Percentiles rank a stretch among this genome's conserved stretches.
phyloP scores from a whole-genome alignment of 148 eudicot species.

The Chenopodium formosanum region DNA sequence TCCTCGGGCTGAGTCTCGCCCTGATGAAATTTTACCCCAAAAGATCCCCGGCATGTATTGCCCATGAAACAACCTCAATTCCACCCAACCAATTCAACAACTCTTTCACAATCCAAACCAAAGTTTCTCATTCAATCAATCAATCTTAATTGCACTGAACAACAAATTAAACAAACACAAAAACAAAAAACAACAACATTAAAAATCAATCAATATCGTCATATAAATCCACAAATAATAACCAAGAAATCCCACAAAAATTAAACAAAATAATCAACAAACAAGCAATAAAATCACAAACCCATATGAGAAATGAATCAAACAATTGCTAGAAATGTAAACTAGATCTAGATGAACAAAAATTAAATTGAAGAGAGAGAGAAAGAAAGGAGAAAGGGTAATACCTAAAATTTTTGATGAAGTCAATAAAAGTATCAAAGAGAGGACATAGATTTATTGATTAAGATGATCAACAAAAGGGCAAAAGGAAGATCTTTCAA shows the following conservation, averaged over 20 bases:
- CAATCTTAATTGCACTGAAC: slow-evolving; percentile 22
- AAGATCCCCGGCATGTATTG: slow-evolving; percentile 93
- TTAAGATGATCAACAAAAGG: slow-evolving; percentile 12
- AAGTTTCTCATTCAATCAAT: slow-evolving; percentile 30
- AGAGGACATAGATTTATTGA: neutral
- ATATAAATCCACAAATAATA: neutral
- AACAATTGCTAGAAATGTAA: slow-evolving; percentile 12
- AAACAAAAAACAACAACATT: neutral
- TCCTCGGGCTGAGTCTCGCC: slow-evolving; percentile 66
- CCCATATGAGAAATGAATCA: slow-evolving; percentile 16
- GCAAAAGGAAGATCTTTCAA: slow-evolving; percentile 33
- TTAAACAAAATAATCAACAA: slow-evolving; percentile 1
- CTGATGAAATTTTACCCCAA: slow-evolving; percentile 52
- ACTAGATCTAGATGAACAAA: slow-evolving; percentile 27
- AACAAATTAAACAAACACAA: slow-evolving; percentile 4
- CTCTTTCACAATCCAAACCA: slow-evolving; percentile 31
- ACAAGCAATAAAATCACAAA: slow-evolving; percentile 9
- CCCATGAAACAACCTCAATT: slow-evolving; percentile 71
- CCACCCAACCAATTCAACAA: slow-evolving; percentile 22
- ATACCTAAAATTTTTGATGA: slow-evolving; percentile 17
- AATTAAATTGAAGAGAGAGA: neutral
- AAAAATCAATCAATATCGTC: slow-evolving; percentile 1
- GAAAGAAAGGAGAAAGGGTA: slow-evolving; percentile 11
- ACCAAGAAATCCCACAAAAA: slow-evolving; percentile 7
- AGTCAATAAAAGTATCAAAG: slow-evolving; percentile 14